These are phyloP conservation scores for Psidium friedrichsthalianum DNA, from an alignment of 345 rosid species.

Conservation along the genomic window DNA sequence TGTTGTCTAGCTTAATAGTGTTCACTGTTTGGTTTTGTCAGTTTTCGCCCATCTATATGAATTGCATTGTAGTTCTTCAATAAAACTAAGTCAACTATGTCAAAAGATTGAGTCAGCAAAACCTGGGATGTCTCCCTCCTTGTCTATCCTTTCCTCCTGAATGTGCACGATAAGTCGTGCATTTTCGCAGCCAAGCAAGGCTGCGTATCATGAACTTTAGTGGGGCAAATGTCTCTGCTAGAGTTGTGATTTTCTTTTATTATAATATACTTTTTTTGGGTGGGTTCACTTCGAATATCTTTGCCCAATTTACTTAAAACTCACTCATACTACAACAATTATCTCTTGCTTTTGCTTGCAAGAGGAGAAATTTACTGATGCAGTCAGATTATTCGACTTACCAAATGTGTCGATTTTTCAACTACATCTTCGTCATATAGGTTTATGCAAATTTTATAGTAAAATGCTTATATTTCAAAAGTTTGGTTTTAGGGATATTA, in stretches of 20 bases:
- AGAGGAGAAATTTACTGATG: not conserved
- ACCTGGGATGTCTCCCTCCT: not conserved
- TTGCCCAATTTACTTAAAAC: not conserved
- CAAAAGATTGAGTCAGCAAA: not conserved
- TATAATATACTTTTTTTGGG: not conserved
- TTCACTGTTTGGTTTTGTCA: not conserved
- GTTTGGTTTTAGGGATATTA: not conserved
- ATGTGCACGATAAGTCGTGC: not conserved
- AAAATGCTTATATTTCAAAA: not conserved
- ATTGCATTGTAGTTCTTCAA: not conserved
- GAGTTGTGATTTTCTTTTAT: not conserved
- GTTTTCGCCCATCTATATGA: not conserved
- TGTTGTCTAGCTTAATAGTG: not conserved
- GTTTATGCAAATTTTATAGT: not conserved
- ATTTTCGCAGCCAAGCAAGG: not conserved
- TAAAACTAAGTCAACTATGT: not conserved
- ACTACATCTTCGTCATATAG: not conserved
- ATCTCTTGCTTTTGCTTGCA: not conserved
- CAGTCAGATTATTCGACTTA: not conserved
- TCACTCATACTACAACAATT: not conserved
- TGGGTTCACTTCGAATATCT: not conserved
- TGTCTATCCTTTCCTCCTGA: not conserved
- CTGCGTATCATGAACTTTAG: not conserved
- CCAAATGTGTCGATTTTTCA: not conserved
- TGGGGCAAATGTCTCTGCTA: not conserved